phyloP scores from a whole-genome alignment of 2,329 filamentous ascomycete species.

The Pyricularia grisea region DNA sequence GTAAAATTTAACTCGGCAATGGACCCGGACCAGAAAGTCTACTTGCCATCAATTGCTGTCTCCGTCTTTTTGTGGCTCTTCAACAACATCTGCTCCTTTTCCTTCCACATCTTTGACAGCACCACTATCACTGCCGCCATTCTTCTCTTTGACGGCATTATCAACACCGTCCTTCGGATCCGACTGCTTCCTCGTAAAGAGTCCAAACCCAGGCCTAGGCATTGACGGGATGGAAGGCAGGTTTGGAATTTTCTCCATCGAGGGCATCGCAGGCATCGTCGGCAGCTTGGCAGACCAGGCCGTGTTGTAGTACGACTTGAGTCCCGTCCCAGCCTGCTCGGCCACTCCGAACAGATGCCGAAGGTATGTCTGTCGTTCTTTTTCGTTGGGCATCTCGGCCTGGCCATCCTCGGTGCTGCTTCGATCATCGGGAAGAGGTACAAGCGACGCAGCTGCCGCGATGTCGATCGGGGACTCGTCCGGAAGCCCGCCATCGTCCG shows the following conservation, averaged over 20 bases:
- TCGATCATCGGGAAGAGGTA: slow-evolving; percentile 34
- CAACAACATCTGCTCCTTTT: background rate
- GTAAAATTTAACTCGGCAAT: background rate
- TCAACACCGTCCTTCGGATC: background rate
- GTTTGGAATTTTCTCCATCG: slow-evolving; percentile 14
- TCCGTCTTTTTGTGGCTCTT: background rate
- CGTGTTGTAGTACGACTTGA: slow-evolving; percentile 16
- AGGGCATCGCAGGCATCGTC: slow-evolving; percentile 25
- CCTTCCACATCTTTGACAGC: background rate
- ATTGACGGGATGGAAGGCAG: slow-evolving; percentile 18
- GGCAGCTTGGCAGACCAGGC: slow-evolving; percentile 30
- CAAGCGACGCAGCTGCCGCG: slow-evolving; percentile 39
- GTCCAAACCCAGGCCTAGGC: slow-evolving; percentile 1
- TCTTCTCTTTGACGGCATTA: background rate
- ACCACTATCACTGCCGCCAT: background rate
- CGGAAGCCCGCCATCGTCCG: slow-evolving; percentile 22
- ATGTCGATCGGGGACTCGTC: slow-evolving; percentile 43
- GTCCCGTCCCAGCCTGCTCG: slow-evolving; percentile 35
- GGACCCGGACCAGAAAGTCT: background rate
- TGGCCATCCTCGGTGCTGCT: slow-evolving; percentile 20
- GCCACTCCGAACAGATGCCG: slow-evolving; percentile 39
- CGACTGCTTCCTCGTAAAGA: slow-evolving; percentile 7
- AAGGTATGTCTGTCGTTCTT: slow-evolving; percentile 32
- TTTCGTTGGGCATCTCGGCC: slow-evolving; percentile 17
- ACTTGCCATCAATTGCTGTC: background rate